Evolutionary conservation across 257 asterid genomes (phyloP).

Genomic region (Fraxinus excelsior): DNA sequence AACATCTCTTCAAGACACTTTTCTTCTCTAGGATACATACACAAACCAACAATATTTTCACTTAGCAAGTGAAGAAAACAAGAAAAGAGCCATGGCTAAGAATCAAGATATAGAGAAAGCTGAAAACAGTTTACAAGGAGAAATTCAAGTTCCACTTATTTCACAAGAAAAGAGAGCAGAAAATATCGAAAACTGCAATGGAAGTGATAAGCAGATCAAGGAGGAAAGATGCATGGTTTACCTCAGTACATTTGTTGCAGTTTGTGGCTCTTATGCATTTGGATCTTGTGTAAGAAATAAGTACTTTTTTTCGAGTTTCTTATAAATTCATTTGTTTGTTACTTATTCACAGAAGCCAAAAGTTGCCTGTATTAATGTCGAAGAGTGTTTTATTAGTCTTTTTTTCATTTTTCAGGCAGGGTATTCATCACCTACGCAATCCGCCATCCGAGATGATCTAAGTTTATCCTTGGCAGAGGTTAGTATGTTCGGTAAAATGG

Average conservation of each 20-base stretch:
- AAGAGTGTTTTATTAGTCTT: neutral
- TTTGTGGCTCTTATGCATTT: slow-evolving; percentile 84
- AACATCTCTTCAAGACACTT: neutral
- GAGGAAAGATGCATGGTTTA: slow-evolving; percentile 78
- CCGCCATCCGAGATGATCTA: slow-evolving; percentile 71
- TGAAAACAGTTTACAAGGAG: slow-evolving; percentile 30
- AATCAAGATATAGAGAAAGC: slow-evolving; percentile 44
- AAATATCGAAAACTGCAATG: slow-evolving; percentile 3
- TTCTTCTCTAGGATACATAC: neutral
- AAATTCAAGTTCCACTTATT: slow-evolving; percentile 53
- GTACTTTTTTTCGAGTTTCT: neutral
- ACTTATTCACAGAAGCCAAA: neutral
- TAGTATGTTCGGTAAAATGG: neutral
- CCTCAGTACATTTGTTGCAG: slow-evolving; percentile 74
- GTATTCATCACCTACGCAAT: slow-evolving; percentile 91
- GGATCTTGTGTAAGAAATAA: slow-evolving; percentile 73
- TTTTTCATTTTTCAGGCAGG: slow-evolving; percentile 62
- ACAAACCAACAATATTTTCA: neutral
- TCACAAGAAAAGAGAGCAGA: slow-evolving; percentile 25
- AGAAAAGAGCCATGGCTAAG: slow-evolving; percentile 27
- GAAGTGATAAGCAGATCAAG: slow-evolving; percentile 32
- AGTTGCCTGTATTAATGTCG: neutral
- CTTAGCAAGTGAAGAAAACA: slow-evolving; percentile 5
- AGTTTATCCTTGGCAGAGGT: slow-evolving; percentile 85
- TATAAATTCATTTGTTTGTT: neutral